Evolutionary conservation across 139 green algal genomes (phyloP), one percentile per base, ranked within the genome.

Genomic region (Ostreobium quekettii): DNA sequence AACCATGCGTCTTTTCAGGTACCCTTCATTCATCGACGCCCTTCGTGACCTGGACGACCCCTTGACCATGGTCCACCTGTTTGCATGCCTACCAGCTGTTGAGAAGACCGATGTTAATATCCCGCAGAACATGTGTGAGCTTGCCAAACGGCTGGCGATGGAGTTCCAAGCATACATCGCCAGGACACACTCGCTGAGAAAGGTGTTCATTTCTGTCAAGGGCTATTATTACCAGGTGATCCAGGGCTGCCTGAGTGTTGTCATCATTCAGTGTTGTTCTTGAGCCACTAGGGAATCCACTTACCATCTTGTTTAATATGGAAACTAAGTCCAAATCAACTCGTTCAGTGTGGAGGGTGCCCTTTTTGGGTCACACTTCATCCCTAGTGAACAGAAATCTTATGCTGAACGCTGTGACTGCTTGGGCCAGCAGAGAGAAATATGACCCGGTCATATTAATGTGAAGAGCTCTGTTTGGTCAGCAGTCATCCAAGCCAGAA

Each of bases 31-130:
- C 71, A 64, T 96, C 15, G 94, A 99, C 68, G 95, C 95, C 0
- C 72, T 99, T 48, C 80, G 93, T n/a, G 95, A 99, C 78, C 74
- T 99, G 60, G 95, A 99, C 74, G 95, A 99, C 74, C 77, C 90
- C 2, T 80, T 99, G 19, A 93, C 92, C 15, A 83, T 99, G 85
- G 68, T 91, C n/a, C 85, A 96, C 80, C 87, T 99, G 24, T 99
- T 99, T 73, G 91, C 94, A 84, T 99, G 73, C 93, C 94, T 5
- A 86, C 86, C 0, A 67, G 32, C 60, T 28, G 19, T 53, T 53
- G 15, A 26, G 42, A 53, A 53, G 42, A 53, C 15, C 11, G 42
- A 19, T n/a, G n/a, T n/a, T n/a, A 19, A 53, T 53, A 53, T 53
- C 42, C 42, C 42, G 42, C 15, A 26, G 42, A 19, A 11, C 15